Base-by-base conservation (phyloP, 495 filamentous ascomycete genomes). In the Aspergillus sclerotioniger region DNA sequence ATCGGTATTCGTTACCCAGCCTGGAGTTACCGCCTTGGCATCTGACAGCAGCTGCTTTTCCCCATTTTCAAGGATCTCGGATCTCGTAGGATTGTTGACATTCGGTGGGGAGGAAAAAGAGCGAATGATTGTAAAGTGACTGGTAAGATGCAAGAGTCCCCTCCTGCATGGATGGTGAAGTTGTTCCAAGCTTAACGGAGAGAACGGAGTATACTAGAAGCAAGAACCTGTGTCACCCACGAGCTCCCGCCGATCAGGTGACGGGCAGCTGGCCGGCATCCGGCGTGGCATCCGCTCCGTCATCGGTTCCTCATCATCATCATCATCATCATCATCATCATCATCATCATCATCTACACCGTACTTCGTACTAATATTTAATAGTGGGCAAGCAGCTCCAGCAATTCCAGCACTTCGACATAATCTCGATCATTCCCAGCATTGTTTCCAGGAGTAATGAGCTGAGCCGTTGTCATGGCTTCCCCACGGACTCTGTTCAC, bases 401-500 rank as follows among this genome's bases (percentile, higher is more conserved):
- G 25, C 25, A 25, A 5, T 5, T 25, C 25, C 25, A 25, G 25
- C 25, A 25, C 25, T 5, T 25, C 25, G 25, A 25, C 25, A 5
- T 2, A 25, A 25, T 2, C 25, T 25, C 25, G 5, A 5, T 5
- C 5, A 25, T 25, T 25, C 25, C 25, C 2, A 2, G 25, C 25
- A 25, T 25, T 25, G 25, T 25, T 25, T 25, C 25, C 25, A 25
- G 25, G 25, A 2, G 25, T 25, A 25, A 25, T 25, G 25, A 2
- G 25, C 25, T 25, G 25, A 25, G 5, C 25, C 37, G 37, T 12
- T 41, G 37, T 15, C 2, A 76, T 73, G 76, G 62, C 73, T 48
- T 69, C 64, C 44, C 66, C 62, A 60, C 67, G 63, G 53, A 58
- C 73, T 46, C 54, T 80, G 41, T 83, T 86, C 64, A 85, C 83